phyloP scores from a whole-genome alignment of 345 rosid genomes.

The Pistacia vera region DNA sequence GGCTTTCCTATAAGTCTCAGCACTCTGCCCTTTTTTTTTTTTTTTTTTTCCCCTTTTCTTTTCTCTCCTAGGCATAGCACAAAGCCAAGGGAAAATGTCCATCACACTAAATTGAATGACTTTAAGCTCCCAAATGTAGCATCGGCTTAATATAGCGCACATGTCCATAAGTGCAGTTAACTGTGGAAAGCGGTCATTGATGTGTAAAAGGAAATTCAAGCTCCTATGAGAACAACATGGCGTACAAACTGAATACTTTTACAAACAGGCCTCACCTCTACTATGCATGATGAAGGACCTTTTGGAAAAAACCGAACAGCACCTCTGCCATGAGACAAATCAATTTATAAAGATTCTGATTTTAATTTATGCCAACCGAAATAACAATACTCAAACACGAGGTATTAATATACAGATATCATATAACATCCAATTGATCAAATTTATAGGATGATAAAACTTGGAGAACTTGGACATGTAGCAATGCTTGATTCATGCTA shows the following conservation, averaged over 20 bases:
- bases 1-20: not conserved
- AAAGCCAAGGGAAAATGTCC: slow-evolving; percentile 4
- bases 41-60: no score
- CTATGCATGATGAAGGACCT: slow-evolving; percentile 68
- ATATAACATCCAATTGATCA: not conserved
- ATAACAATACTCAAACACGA: not conserved
- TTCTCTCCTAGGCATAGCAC: not conserved
- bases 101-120: not conserved
- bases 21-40: not conserved
- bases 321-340: slow-evolving; percentile 53
- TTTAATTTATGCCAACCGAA: slow-evolving; percentile 11
- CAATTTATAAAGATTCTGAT: slow-evolving; percentile 15
- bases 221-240: not conserved
- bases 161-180: not conserved
- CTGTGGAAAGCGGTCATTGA: not conserved
- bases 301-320: slow-evolving; percentile 84
- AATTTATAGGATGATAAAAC: not conserved
- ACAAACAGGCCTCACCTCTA: slow-evolving; percentile 60
- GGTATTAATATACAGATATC: not conserved
- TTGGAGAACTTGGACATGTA: not conserved
- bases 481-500: not conserved
- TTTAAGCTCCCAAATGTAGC: slow-evolving; percentile 8
- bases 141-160: not conserved
- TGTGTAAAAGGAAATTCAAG: not conserved
- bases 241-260: not conserved